Evolutionary conservation across 768 basidiomycete species (phyloP), one percentile per base, ranked within the genome.

Genomic region (Tulasnella sp.): DNA sequence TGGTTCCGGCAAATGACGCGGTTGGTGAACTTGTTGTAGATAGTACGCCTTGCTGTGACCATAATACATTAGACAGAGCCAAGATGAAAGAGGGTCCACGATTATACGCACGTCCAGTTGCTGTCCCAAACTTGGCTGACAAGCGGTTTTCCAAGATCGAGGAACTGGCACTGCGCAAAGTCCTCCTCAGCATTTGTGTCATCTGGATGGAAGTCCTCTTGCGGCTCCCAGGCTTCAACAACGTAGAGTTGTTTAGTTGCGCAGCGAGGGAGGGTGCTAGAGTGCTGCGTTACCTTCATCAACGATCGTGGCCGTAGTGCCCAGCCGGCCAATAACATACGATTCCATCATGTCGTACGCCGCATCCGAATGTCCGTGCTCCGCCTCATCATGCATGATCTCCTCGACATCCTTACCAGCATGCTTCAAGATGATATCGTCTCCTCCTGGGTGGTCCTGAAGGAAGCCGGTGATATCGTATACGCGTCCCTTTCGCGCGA

Each of bases 21-120:
- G 94, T 69, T 97, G 92, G 70, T 99, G 96, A 0, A 99, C 89
- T 70, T 99, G 96, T 66, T 90, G 80, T 51, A 99, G 75, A 69
- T 99, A 99, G 70, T 92, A 98, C 2, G 86, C 81, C 76, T 99
- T 99, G 68, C 88, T 89, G 60, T 45, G 67, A 49, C n/a, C n/a
- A 57, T 45, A 10, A 38, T 22, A 51, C 4, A 15, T 24, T 48
- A 21, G 45, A 10, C n/a, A 19, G 19, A 27, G 45, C 45, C 5
- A 48, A 5, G 7, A n/a, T 48, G 8, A 21, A 19, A 48, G 5
- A 19, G n/a, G 19, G 19, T 7, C 1, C 15, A 19, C 1, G 4
- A 60, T 19, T 51, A n/a, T 34, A 70, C 76, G 24, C 60, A 82
- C 85, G 83, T 86, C 68, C 88, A 96, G 70, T 92, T 87, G 15